A percentile compares a stretch with the other conserved stretches of the same genome.
Conservation (phyloP, 306 rosid species). For the Lathyrus sativus region DNA sequence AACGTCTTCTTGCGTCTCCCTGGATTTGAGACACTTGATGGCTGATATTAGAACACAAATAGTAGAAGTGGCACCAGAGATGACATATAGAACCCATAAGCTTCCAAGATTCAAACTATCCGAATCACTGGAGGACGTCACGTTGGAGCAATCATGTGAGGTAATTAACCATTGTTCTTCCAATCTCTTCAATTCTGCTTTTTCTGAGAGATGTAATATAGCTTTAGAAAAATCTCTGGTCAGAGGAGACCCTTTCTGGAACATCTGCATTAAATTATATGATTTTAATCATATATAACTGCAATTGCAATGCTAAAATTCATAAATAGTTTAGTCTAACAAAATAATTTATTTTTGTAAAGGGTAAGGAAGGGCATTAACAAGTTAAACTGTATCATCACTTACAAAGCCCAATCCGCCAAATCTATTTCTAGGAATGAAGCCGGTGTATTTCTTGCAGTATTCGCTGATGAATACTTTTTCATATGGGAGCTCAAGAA, state of each 20-base stretch:
- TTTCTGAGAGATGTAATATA: constrained; percentile 51
- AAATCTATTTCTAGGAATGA: constrained; percentile 48
- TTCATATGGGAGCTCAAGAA: constrained; percentile 72
- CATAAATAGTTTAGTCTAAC: neutral
- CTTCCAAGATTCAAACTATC: constrained; percentile 48
- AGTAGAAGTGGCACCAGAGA: constrained; percentile 57
- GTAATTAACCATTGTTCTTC: constrained; percentile 47
- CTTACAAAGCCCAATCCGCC: constrained; percentile 85
- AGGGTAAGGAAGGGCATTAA: neutral
- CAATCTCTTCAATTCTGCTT: constrained; percentile 43
- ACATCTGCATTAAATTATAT: constrained; percentile 50
- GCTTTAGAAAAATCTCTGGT: constrained; percentile 60
- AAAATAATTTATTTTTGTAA: too few relatives aligned
- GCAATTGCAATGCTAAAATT: neutral
- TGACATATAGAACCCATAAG: constrained; percentile 58
- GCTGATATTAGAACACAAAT: constrained; percentile 48
- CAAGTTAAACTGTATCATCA: constrained; percentile 2
- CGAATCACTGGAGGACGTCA: constrained; percentile 12
- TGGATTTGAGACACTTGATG: constrained; percentile 9
- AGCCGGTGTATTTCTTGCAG: constrained; percentile 50
- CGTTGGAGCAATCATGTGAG: constrained; percentile 37
- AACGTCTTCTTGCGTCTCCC: constrained; percentile 4
- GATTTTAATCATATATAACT: neutral
- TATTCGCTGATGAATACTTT: constrained; percentile 43
- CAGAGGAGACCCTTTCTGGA: constrained; percentile 76